Percentiles rank a stretch among this genome's conserved stretches.
Evolutionary conservation across 2,329 filamentous ascomycete species (phyloP).

Genomic region (Aplosporella prunicola): DNA sequence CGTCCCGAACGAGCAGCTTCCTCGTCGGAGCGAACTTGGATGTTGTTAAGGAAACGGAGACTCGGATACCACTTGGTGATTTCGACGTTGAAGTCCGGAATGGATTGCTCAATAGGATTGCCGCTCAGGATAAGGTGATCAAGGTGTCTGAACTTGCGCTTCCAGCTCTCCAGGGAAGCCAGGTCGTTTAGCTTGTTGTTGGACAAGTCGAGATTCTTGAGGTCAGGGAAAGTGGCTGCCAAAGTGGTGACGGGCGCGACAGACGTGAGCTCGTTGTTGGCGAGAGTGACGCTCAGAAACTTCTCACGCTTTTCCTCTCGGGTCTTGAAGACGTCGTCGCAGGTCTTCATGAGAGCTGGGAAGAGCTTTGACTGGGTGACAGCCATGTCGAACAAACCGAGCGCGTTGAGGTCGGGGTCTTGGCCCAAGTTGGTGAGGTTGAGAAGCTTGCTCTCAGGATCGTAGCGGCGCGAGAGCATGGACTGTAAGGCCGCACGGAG

Average conservation of each 20-base stretch:
- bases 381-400: slow-evolving; percentile 65
- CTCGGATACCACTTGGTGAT: slow-evolving; percentile 76
- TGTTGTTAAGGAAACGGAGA: slow-evolving; percentile 65
- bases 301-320: slow-evolving; percentile 63
- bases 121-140: slow-evolving; percentile 71
- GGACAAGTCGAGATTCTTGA: slow-evolving; percentile 83
- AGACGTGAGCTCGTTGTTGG: slow-evolving; percentile 67
- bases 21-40: slow-evolving; percentile 62
- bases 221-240: slow-evolving; percentile 68
- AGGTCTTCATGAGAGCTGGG: slow-evolving; percentile 80
- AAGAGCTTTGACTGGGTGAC: slow-evolving; percentile 79
- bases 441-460: slow-evolving; percentile 61
- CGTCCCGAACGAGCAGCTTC: slow-evolving; percentile 53
- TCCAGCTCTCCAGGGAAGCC: slow-evolving; percentile 63
- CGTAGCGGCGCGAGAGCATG: slow-evolving; percentile 68
- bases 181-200: slow-evolving; percentile 67
- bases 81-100: slow-evolving; percentile 51
- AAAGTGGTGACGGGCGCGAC: slow-evolving; percentile 65
- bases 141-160: slow-evolving; percentile 65
- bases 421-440: slow-evolving; percentile 69
- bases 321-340: slow-evolving; percentile 66
- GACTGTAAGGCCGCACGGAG: slow-evolving; percentile 46
- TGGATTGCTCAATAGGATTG: slow-evolving; percentile 55
- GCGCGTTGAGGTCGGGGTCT: slow-evolving; percentile 60
- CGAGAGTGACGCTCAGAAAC: slow-evolving; percentile 72